These are phyloP conservation scores for Penicillium flavigenum DNA, from an alignment of 495 filamentous ascomycete species.

Conservation along the genomic window DNA sequence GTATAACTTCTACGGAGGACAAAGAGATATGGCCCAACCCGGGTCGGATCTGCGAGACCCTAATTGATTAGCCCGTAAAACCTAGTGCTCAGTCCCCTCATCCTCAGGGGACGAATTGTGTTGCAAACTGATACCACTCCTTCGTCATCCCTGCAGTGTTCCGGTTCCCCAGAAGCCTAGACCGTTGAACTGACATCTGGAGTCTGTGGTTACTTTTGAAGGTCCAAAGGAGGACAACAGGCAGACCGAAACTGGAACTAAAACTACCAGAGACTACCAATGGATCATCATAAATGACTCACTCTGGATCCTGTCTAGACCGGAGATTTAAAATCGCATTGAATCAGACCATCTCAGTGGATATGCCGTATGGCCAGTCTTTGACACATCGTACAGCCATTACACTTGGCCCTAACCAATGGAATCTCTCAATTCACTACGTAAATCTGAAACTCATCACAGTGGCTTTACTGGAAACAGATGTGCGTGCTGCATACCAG, in stretches of 20 bases:
- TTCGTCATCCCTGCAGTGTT: conserved; percentile 3
- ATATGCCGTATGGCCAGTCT: conserved; percentile 1
- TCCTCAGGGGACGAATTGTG: conserved; percentile 10
- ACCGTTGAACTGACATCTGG: conserved; percentile 2
- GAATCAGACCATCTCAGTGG: conserved; percentile 11
- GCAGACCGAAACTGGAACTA: background rate
- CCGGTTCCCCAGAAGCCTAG: conserved; percentile 1
- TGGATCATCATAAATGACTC: conserved; percentile 6
- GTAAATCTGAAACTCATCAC: conserved; percentile 14
- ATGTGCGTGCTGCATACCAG: background rate
- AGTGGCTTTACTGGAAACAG: conserved; percentile 14
- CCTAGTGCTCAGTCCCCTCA: conserved; percentile 14
- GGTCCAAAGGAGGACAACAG: background rate
- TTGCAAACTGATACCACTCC: conserved; percentile 1
- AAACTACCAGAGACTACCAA: background rate
- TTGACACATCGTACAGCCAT: conserved; percentile 4
- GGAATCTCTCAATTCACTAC: background rate
- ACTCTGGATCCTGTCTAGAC: background rate
- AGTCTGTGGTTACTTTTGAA: background rate
- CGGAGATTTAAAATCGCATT: background rate
- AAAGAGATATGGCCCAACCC: background rate
- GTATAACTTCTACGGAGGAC: background rate
- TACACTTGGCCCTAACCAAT: conserved; percentile 3
- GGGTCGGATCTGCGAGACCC: conserved; percentile 8
- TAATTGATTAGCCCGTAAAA: conserved; percentile 1